Base-by-base conservation (phyloP, 768 basidiomycete genomes). In the Amanita inopinata region DNA sequence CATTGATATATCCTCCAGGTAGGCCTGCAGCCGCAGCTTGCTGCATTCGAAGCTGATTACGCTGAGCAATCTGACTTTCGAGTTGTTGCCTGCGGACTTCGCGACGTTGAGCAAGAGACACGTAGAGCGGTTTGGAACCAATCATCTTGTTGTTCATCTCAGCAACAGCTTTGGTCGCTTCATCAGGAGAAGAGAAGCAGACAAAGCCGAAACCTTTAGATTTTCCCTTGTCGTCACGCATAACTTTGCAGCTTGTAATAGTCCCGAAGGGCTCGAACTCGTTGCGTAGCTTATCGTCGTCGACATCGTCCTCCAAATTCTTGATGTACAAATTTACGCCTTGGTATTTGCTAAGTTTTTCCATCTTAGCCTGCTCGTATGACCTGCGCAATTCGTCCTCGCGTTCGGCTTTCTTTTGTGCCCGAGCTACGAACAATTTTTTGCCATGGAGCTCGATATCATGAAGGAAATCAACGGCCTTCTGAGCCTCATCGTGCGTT, bases 101-200 rank as follows among this genome's bases (percentile, higher is more conserved):
- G 49, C 92, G 91, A 52, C 94, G 90, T 62, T 99, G 96, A 53
- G 96, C 96, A 52, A 98, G 81, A 31, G 94, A 93, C 60, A 99
- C 96, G 59, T 98, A 99, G 55, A 99, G 79, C 40, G 96, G 96
- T 70, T 99, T 99, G 52, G 83, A 78, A 49, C 94, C 94, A 56
- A 98, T 89, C 83, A 98, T 98, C 71, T 94, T 94, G 78, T 96
- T 97, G 77, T 99, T 99, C 92, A 99, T 96, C 72, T 99, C 96
- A 43, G 91, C 88, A 47, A 98, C 92, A 48, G 96, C 96, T 71
- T 98, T 98, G 57, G 91, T 97, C 17, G 96, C 93, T 67, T 99
- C 96, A 52, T 99, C 96, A 36, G 96, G 92, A 40, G 91, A 84
- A 25, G 91, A 90, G 74, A 91, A 99, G 67, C 96, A 99, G 54